Evolutionary conservation across 176 grass and related monocot species (phyloP).

Genomic region (Otatea glauca): DNA sequence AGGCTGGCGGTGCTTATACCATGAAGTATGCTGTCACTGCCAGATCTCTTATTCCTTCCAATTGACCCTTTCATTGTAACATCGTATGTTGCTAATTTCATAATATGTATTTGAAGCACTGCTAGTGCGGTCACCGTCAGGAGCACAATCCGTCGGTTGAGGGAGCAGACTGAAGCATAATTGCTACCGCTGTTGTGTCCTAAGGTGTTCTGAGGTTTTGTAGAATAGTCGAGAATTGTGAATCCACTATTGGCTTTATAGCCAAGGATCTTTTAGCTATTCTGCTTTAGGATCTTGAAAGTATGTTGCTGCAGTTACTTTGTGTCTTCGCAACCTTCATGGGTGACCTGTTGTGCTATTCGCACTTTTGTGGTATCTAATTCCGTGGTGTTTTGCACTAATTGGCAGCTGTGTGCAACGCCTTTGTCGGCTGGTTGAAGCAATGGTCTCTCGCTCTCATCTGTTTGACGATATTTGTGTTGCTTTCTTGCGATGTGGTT

Average conservation of each 20-base stretch:
- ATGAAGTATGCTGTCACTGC: constrained; percentile 51
- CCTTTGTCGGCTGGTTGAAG: too few relatives aligned
- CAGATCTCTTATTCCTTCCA: neutral
- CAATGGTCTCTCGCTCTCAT: too few relatives aligned
- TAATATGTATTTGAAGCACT: constrained; percentile 51
- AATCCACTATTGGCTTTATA: constrained; percentile 20
- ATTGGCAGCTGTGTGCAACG: neutral
- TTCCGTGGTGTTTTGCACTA: neutral
- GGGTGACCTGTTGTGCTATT: neutral
- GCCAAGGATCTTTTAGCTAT: neutral
- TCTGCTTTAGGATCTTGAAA: constrained; percentile 36
- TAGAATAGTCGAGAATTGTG: constrained; percentile 16
- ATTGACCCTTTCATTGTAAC: neutral
- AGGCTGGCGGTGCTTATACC: too few relatives aligned
- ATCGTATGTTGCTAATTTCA: neutral
- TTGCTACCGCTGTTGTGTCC: neutral
- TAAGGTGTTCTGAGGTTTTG: neutral
- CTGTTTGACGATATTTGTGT: too few relatives aligned
- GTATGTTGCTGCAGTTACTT: neutral
- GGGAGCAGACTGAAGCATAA: constrained; percentile 84
- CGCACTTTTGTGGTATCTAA: neutral
- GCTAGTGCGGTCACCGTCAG: constrained; percentile 85
- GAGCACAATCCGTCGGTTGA: constrained; percentile 80
- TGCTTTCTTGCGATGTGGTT: too few relatives aligned
- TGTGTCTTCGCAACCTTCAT: neutral